A percentile compares a stretch with the other conserved stretches of the same genome.
Conservation (phyloP, 208 protist species). For the Acanthamoeba pearcei region DNA sequence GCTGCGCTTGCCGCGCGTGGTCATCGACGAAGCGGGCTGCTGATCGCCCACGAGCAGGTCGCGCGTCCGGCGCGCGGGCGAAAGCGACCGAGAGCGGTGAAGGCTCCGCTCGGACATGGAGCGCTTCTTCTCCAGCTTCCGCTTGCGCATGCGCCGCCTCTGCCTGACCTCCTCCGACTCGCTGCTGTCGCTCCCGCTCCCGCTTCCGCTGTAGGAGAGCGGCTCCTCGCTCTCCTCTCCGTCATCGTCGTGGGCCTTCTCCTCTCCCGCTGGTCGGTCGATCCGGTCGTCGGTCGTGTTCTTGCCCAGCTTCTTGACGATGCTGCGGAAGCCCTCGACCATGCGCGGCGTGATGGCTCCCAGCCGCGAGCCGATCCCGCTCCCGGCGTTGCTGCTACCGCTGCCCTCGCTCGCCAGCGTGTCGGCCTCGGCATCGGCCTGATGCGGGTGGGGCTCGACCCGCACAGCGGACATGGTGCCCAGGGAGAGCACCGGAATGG, state of each 20-base stretch:
- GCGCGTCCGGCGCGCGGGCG: neutral
- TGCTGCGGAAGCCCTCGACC: conserved; percentile 45
- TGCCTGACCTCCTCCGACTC: conserved; percentile 16
- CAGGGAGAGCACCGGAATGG: conserved; percentile 12
- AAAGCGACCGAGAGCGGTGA: neutral
- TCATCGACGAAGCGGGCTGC: neutral
- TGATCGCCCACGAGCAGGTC: neutral
- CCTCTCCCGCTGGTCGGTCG: neutral
- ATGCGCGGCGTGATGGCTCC: conserved; percentile 25
- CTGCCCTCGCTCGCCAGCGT: neutral
- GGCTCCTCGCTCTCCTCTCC: conserved; percentile 23
- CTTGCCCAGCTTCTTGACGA: conserved; percentile 64
- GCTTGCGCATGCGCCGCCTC: neutral
- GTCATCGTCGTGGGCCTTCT: neutral
- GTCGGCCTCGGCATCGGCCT: neutral
- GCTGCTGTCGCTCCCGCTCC: conserved; percentile 47
- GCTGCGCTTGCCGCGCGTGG: neutral
- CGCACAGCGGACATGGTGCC: neutral
- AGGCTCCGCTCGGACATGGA: neutral
- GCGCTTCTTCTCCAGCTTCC: conserved; percentile 20
- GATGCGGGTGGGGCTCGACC: neutral
- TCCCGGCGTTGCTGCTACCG: neutral
- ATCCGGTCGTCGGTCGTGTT: neutral
- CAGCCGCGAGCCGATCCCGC: neutral
- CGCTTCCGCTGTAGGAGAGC: conserved; percentile 35